A percentile compares a stretch with the other conserved stretches of the same genome.
These are phyloP conservation scores for Talaromyces nanjingensis DNA, from an alignment of 495 filamentous ascomycete species.

Conservation along the genomic window DNA sequence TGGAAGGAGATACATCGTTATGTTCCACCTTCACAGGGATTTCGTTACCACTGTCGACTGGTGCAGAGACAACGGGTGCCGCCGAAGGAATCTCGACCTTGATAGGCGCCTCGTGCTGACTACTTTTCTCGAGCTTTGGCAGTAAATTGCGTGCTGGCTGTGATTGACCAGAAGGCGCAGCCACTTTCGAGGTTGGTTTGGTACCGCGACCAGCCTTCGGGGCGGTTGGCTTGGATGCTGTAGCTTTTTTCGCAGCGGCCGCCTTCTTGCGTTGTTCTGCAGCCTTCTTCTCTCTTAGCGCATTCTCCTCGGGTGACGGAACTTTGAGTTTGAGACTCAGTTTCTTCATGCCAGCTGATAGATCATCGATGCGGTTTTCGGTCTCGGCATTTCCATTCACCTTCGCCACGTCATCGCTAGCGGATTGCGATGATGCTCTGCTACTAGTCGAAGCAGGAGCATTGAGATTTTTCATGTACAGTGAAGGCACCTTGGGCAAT, in stretches of 20 bases:
- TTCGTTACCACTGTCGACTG: neutral
- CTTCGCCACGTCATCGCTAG: slow-evolving; percentile 9
- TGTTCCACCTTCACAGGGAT: neutral
- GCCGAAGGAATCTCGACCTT: neutral
- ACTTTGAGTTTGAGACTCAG: slow-evolving; percentile 65
- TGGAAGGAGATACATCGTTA: neutral
- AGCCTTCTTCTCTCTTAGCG: slow-evolving; percentile 44
- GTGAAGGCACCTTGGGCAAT: slow-evolving; percentile 36
- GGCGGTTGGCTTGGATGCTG: slow-evolving; percentile 17
- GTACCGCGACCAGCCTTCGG: slow-evolving; percentile 8
- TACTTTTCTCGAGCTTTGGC: neutral
- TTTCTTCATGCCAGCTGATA: slow-evolving; percentile 64
- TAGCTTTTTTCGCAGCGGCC: slow-evolving; percentile 11
- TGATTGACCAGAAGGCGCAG: neutral
- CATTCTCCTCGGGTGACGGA: slow-evolving; percentile 63
- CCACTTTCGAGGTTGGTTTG: slow-evolving; percentile 1
- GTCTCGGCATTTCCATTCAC: slow-evolving; percentile 13
- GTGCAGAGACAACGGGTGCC: neutral
- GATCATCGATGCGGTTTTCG: slow-evolving; percentile 48
- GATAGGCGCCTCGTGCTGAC: neutral
- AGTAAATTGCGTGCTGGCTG: slow-evolving; percentile 1
- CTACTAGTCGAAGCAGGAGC: neutral
- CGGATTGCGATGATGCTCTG: neutral
- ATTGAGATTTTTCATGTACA: slow-evolving; percentile 2
- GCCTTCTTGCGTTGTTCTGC: slow-evolving; percentile 18